Conservation (phyloP, 768 basidiomycete species). For the Tremella yokohamensis region DNA sequence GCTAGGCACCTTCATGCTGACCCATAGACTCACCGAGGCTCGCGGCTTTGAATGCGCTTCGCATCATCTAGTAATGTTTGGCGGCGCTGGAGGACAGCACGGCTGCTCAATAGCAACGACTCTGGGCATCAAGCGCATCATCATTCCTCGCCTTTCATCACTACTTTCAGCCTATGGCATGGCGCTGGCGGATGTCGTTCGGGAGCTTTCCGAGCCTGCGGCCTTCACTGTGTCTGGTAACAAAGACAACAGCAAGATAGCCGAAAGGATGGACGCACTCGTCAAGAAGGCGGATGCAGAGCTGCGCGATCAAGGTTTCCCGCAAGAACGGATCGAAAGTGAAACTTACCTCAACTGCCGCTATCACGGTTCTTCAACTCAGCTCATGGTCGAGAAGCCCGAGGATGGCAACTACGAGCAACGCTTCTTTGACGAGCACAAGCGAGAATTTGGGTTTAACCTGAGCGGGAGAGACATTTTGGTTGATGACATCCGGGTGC, state of each 20-base stretch:
- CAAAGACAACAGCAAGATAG: conserved; percentile 28
- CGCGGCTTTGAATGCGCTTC: conserved; percentile 76
- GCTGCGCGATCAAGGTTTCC: conserved; percentile 29
- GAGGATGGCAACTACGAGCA: conserved; percentile 67
- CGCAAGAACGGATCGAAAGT: conserved; percentile 19
- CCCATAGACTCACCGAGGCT: conserved; percentile 67
- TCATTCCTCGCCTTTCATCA: conserved; percentile 37
- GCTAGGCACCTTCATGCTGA: background rate
- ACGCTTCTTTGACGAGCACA: conserved; percentile 58
- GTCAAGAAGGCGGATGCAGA: conserved; percentile 23
- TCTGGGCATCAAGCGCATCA: conserved; percentile 26
- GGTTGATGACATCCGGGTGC: conserved; percentile 38
- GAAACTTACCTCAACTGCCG: conserved; percentile 36
- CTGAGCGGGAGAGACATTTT: conserved; percentile 51
- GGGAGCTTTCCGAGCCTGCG: conserved; percentile 22
- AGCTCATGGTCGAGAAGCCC: conserved; percentile 68
- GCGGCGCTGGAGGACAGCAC: conserved; percentile 51
- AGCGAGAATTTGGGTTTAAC: conserved; percentile 53
- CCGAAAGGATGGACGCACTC: conserved; percentile 17
- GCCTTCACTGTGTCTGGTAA: conserved; percentile 18
- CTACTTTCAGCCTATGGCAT: conserved; percentile 45
- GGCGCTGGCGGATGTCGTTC: conserved; percentile 52
- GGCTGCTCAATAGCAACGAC: conserved; percentile 41
- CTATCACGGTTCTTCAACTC: conserved; percentile 61
- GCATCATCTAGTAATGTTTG: conserved; percentile 56